A percentile compares a stretch with the other conserved stretches of the same genome.
Conservation (phyloP, 768 basidiomycete species). For the Auricularia auricula-judae region DNA sequence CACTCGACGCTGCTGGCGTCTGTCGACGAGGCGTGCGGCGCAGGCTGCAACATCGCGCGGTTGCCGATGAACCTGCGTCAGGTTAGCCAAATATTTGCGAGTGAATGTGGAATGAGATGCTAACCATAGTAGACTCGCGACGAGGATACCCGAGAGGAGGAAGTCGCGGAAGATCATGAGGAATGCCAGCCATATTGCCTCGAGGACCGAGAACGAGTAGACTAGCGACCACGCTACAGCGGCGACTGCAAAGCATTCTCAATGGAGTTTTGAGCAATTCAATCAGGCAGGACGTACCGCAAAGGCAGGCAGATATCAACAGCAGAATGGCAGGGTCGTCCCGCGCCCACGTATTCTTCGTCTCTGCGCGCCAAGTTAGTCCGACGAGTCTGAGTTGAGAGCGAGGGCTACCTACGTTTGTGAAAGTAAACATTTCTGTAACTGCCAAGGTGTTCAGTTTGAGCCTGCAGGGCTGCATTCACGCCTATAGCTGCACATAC, state of each 20-base stretch:
- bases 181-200: constrained; percentile 53
- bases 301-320: constrained; percentile 68
- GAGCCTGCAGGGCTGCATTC: too few species aligned
- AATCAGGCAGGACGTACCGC: constrained; percentile 48
- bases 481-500: too few species aligned
- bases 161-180: constrained; percentile 87
- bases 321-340: constrained; percentile 95
- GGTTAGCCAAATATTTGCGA: neutral
- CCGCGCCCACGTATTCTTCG: constrained; percentile 96
- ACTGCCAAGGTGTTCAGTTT: too few species aligned
- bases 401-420: too few species aligned
- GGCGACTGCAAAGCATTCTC: constrained; percentile 42
- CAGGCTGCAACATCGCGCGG: constrained; percentile 54
- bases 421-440: constrained; percentile 98
- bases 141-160: constrained; percentile 61
- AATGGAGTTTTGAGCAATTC: too few species aligned
- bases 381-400: too few species aligned
- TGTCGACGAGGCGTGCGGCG: constrained; percentile 41
- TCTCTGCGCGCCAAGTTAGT: constrained; percentile 66
- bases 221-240: constrained; percentile 80
- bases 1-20: constrained; percentile 66
- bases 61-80: constrained; percentile 56
- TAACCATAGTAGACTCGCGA: constrained; percentile 71
- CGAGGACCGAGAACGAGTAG: constrained; percentile 51
- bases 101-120: constrained; percentile 6